phyloP scores from a whole-genome alignment of 2,329 filamentous ascomycete species.

The Shiraia bambusicola region DNA sequence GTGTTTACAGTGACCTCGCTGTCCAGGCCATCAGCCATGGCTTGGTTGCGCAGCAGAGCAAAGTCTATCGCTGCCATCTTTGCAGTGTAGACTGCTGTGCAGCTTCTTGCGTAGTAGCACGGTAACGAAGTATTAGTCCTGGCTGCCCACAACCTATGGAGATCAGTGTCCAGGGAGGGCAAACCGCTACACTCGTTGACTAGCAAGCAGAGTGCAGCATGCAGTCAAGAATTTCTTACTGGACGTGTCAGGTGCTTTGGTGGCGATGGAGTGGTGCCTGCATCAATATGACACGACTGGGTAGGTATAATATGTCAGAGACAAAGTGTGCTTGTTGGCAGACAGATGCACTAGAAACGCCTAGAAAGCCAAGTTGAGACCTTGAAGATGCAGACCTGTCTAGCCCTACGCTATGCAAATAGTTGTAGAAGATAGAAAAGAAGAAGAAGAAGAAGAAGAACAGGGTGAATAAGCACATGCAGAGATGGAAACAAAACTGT shows the following conservation, averaged over 20 bases:
- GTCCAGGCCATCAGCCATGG: conserved; percentile 86
- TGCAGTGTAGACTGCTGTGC: neutral
- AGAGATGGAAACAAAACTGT: conserved; percentile 5
- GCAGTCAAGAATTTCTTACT: no score
- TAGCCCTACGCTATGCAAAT: conserved; percentile 37
- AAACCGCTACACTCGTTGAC: no score
- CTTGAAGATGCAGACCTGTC: conserved; percentile 17
- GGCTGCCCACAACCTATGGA: neutral
- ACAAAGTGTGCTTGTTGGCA: conserved; percentile 33
- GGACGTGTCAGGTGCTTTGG: no score
- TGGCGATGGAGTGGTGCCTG: neutral
- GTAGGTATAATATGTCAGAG: neutral
- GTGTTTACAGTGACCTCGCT: conserved; percentile 98
- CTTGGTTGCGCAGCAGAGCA: conserved; percentile 76
- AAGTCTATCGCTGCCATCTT: conserved; percentile 52
- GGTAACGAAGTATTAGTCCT: neutral
- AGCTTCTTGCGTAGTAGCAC: neutral
- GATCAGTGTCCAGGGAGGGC: no score
- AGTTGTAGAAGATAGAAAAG: no score
- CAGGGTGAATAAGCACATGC: conserved; percentile 4
- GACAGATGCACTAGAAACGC: conserved; percentile 18
- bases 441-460: conserved; percentile 9
- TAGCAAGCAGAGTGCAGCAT: no score
- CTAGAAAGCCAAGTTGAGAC: conserved; percentile 21
- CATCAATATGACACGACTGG: neutral